Evolutionary conservation across 1,284 basidiomycete genomes (phyloP), one percentile per base, ranked within the genome.

Genomic region (Puccinia polysora): DNA sequence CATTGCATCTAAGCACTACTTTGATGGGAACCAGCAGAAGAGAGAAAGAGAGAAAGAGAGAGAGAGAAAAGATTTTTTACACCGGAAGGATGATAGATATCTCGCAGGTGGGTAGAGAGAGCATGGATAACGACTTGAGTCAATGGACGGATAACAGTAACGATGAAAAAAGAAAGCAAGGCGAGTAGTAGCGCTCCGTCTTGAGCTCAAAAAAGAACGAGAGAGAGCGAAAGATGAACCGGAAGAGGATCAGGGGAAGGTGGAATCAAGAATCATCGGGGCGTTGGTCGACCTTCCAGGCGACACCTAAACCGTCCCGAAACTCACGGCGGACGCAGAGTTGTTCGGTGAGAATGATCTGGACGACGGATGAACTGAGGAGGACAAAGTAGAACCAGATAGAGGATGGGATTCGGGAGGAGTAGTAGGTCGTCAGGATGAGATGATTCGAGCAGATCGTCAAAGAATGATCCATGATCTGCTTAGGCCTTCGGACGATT

Each of bases 401-500:
- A 3, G 89, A 91, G 0, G 89, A 89, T 1, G 96, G 95, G 78
- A 97, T 83, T 5, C 88, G 84, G 56, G 87, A 86, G 1, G 92
- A 87, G 81, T 94, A 96, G 81, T 93, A 95, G 18, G 90, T 91
- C 55, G 93, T 94, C 68, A 97, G 82, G 65, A 97, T 86, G 62
- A 96, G 82, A 81, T 98, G 93, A 78, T 89, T 88, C 82, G 96
- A 88, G 67, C 89, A 82, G 65, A 97, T 86, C 0, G 96, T 97
- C 71, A 95, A 80, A 7, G 89, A 84, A 81, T 97, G 97, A 82
- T 98, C 95, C 76, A 98, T 87, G 77, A 98, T 89, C 77, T 96
- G 85, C 4, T 93, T 90, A 52, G 96, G 95, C 43, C 91, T 84
- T 49, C 92, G 87, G 79, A 98, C 84, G 75, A 98, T 83, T 75